These are phyloP conservation scores for Fusarium transvaalense DNA, from an alignment of 2,329 filamentous ascomycete genomes.

Conservation along the genomic window DNA sequence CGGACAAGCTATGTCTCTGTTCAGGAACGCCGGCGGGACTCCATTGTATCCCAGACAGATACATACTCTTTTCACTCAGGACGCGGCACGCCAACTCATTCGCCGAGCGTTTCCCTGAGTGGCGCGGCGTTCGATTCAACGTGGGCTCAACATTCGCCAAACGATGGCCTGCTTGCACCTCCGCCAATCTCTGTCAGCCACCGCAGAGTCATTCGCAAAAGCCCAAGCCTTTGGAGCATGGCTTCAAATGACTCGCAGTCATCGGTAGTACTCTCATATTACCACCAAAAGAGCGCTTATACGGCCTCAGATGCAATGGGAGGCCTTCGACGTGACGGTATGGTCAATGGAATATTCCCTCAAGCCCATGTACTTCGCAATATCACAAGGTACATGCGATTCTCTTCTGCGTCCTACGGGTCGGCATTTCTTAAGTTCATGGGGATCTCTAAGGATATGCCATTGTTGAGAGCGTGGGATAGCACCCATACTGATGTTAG, in stretches of 20 bases:
- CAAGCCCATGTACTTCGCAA: constrained; percentile 70
- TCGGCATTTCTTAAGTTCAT: constrained; percentile 72
- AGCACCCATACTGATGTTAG: constrained; percentile 71
- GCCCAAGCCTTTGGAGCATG: constrained; percentile 71
- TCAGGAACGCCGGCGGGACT: constrained; percentile 65
- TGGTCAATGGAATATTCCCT: constrained; percentile 70
- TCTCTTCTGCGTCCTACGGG: constrained; percentile 75
- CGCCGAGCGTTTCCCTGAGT: constrained; percentile 54
- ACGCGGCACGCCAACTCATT: constrained; percentile 59
- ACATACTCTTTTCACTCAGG: constrained; percentile 65
- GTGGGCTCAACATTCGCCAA: constrained; percentile 33
- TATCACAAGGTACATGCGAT: constrained; percentile 74
- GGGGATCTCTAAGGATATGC: constrained; percentile 68
- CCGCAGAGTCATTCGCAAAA: constrained; percentile 50
- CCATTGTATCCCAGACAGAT: constrained; percentile 68
- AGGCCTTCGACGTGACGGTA: constrained; percentile 64
- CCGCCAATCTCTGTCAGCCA: constrained; percentile 43
- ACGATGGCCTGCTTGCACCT: constrained; percentile 29
- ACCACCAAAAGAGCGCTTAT: constrained; percentile 63
- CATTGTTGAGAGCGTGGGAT: constrained; percentile 57
- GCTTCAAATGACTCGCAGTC: constrained; percentile 67
- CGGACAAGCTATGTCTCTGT: constrained; percentile 64
- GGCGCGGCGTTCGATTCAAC: constrained; percentile 46
- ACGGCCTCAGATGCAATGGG: constrained; percentile 62
- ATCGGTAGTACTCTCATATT: constrained; percentile 65